Evolutionary conservation across 1,284 basidiomycete species (phyloP).

Genomic region (Trametes pubescens): DNA sequence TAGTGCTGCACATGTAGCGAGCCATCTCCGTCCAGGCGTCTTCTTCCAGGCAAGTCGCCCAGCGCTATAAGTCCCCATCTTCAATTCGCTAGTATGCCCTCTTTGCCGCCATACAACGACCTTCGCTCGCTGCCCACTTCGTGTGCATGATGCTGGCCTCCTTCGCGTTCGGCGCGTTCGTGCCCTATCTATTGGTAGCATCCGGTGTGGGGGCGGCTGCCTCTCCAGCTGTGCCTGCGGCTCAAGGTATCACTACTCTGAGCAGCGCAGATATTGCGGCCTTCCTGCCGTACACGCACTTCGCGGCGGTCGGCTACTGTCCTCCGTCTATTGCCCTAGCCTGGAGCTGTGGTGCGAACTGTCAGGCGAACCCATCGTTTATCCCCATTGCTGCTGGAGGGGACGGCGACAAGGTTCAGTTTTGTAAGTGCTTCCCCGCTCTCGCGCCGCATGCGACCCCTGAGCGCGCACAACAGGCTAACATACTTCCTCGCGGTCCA

Average conservation of each 20-base stretch:
- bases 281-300: slow-evolving; percentile 50
- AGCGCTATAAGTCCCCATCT: not conserved
- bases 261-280: slow-evolving; percentile 41
- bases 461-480: not conserved
- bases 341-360: slow-evolving; percentile 48
- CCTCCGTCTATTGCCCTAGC: slow-evolving; percentile 29
- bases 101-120: not conserved
- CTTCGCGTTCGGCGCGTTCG: not conserved
- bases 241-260: slow-evolving; percentile 38
- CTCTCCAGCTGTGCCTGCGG: not conserved
- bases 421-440: slow-evolving; percentile 44
- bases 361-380: slow-evolving; percentile 60
- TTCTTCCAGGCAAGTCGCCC: not conserved
- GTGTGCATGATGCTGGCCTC: not conserved
- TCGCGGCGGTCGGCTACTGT: slow-evolving; percentile 48
- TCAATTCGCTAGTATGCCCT: not conserved
- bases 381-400: slow-evolving; percentile 67
- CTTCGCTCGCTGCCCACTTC: not conserved
- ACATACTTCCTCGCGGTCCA: slow-evolving; percentile 2
- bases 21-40: not conserved
- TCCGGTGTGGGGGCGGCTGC: not conserved
- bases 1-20: not conserved
- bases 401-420: slow-evolving; percentile 59
- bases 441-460: not conserved
- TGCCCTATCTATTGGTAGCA: not conserved